Evolutionary conservation across 176 grass and related monocot species (phyloP), one percentile per base, ranked within the genome.

Genomic region (Metroxylon sagu): DNA sequence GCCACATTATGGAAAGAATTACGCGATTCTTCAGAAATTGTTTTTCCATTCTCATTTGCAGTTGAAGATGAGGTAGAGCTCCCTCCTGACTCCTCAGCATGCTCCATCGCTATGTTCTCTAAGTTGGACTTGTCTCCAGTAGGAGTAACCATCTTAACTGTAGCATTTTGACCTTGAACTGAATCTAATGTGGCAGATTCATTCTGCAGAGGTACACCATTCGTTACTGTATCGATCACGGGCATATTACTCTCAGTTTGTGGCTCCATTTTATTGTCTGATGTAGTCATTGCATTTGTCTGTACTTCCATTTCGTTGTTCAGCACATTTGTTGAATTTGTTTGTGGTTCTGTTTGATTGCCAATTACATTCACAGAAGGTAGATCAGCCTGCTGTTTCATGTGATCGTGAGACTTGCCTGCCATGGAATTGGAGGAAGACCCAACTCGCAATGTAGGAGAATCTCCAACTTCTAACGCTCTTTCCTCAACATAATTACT

Each of bases 181-280:
- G 76, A 60, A 31, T 28, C 78, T 51, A 12, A 60, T 57, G 54
- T 49, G 30, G 74, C 25, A 17, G 67, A 68, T 14, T 74, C 71
- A 80, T 80, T 74, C 57, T 79, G 81, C 49, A 68, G 74, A 85
- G 74, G 71, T 77, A 64, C 59, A 58, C 55, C 57, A 29, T 61
- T 59, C 4, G 60, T 39, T 73, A 18, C 35, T 62, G 28, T 23
- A 54, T 29, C 31, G 1, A 52, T 26, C 4, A 69, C 28, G n/a
- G 71, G 66, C 48, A 75, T 60, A 30, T 82, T 68, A 74, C 56
- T 59, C 18, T 43, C 5, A 43, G 5, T 43, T 43, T 18, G 27
- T 8, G 30, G 54, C 53, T 58, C 21, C 48, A 25, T 55, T 67
- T 31, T 62, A 70, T 52, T 29, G 8, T 18, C 58, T 4, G 18